Evolutionary conservation across 768 basidiomycete species (phyloP), one percentile per base, ranked within the genome.

Genomic region (Mycena indigotica): DNA sequence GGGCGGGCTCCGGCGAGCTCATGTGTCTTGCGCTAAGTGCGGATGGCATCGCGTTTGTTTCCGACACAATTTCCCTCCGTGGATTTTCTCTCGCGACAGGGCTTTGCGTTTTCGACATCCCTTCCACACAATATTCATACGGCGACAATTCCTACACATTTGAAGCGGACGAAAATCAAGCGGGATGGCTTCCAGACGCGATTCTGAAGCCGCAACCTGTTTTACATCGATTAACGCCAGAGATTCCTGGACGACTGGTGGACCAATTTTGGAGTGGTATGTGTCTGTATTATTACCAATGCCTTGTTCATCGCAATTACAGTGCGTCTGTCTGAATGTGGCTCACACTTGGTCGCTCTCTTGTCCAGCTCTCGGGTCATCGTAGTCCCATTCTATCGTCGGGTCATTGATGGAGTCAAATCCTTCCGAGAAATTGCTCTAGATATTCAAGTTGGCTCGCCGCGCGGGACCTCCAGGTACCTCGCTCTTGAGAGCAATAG

Each of bases 11-110:
- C 17, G 80, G 76, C 3, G 61, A 70, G 12, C 76, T 88, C 53
- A 75, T 1, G 80, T 86, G 66, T 77, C 75, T 4, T 75, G 89
- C 29, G 58, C 72, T 3, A 69, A 75, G 28, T 75, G 46, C 5
- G 53, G 72, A 76, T 41, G 69, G 72, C 6, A 81, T 87, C 65
- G 80, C 83, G 0, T 84, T 91, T 62, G 69, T 92, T 25, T 88
- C 85, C 48, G 82, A 82, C 4, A 65, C 66, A 1, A 60, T 64
- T 19, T 69, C 74, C 8, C 65, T 91, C 30, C 77, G 84, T 8
- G 74, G 87, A 8, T 89, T 84, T 58, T 77, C 78, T 25, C 77
- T 86, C 24, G 66, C 69, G 19, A 75, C 74, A 1, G 83, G 81
- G 17, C 66, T 67, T 3, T 65, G 76, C 45, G 74, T 84, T 5